phyloP scores from a whole-genome alignment of 768 basidiomycete species.

The Macrolepiota albuminosa region DNA sequence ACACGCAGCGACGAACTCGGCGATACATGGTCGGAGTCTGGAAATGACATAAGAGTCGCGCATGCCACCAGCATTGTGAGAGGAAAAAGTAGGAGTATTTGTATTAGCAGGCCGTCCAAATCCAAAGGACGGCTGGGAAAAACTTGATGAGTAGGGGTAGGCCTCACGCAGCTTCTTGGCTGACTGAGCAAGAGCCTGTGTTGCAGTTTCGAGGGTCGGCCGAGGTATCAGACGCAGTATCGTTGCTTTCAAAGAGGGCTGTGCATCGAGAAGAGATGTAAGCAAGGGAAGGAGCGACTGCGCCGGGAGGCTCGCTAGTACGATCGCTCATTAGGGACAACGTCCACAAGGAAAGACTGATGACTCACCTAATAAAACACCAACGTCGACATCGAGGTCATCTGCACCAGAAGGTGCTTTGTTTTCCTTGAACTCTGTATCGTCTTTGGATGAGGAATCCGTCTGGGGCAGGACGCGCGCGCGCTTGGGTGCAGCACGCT shows the following conservation, averaged over 20 bases:
- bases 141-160: constrained; percentile 71
- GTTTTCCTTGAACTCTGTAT: constrained; percentile 41
- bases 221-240: constrained; percentile 78
- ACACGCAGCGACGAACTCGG: constrained; percentile 73
- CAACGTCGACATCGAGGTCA: constrained; percentile 71
- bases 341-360: neutral
- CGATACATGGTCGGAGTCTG: constrained; percentile 68
- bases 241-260: constrained; percentile 67
- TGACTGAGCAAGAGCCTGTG: constrained; percentile 62
- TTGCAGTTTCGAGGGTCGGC: constrained; percentile 73
- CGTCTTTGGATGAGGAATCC: constrained; percentile 32
- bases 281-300: constrained; percentile 74
- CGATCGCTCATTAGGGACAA: constrained; percentile 12
- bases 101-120: constrained; percentile 24
- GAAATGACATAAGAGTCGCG: constrained; percentile 77
- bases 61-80: constrained; percentile 51
- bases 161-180: constrained; percentile 75
- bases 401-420: constrained; percentile 33
- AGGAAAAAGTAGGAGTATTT: constrained; percentile 20
- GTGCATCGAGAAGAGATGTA: constrained; percentile 57
- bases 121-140: constrained; percentile 25
- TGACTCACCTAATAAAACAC: constrained; percentile 69
- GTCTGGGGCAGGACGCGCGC: constrained; percentile 39
- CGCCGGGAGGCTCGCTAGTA: constrained; percentile 71
- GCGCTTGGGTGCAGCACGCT: constrained; percentile 66